Base-by-base conservation (phyloP, 2,329 filamentous ascomycete species). In the Bretziella fagacearum region DNA sequence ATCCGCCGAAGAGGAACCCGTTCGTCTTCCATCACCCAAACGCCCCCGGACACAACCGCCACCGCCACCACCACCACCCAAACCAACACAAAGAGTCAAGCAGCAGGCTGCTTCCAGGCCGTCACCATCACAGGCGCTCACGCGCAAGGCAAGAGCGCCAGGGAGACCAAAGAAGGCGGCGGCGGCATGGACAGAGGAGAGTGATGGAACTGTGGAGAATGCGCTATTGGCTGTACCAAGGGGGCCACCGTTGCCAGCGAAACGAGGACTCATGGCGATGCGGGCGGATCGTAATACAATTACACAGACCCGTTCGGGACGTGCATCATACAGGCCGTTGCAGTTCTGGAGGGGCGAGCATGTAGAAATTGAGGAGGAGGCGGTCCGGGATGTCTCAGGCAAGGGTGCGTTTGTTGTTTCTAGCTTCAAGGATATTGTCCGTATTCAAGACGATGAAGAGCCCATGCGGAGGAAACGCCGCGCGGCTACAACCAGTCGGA, bases 321-420 rank as follows among this genome's bases (percentile, higher is more conserved):
- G 91, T 48, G 74, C 77, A 45, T 84, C 83, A 7, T 79, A 84
- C 52, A 75, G 76, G 51, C 91, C 87, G 0, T 63, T 95, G 27
- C 77, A 84, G 22, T 93, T 73, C 59, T 96, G 89, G 89, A 78
- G 78, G 55, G 86, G 86, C 54, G 89, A 96, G 59, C 74, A 74
- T 46, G 74, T 81, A 40, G 73, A 85, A 18, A 84, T 78, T 56
- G 77, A 79, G 44, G 67, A 72, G 15, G 72, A 76, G 20, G 74
- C 77, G 42, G 61, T 57, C 23, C 59, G 62, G 36, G 64, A 65
- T 23, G 32, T 46, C 23, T 25, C 44, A 10, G 44, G 44, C 23
- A 50, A 50, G 6, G 36, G 37, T 10, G 44, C 36, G 20, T 50
- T 81, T 54, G 65, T 79, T n/a, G 60, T 84, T 42, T 73, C 76